A percentile compares a stretch with the other conserved stretches of the same genome.
phyloP scores from a whole-genome alignment of 768 basidiomycete species.

The Gloeophyllum trabeum region DNA sequence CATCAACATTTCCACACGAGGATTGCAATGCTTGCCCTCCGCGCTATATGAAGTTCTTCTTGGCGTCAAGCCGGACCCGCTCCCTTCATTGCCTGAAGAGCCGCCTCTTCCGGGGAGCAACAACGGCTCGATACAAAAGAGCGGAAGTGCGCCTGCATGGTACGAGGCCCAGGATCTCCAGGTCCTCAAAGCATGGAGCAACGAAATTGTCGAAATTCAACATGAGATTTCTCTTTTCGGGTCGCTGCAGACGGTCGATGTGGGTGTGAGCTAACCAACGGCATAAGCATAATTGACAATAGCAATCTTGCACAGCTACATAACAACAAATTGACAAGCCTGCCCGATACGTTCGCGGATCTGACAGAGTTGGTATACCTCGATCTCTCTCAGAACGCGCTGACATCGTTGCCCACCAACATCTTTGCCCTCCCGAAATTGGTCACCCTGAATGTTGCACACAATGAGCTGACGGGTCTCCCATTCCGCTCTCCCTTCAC shows the following conservation, averaged over 20 bases:
- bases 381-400: conserved; percentile 65
- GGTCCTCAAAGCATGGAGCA: conserved; percentile 69
- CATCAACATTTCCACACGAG: conserved; percentile 67
- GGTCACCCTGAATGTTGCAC: conserved; percentile 54
- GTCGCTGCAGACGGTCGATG: conserved; percentile 70
- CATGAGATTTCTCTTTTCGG: conserved; percentile 80
- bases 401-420: conserved; percentile 50
- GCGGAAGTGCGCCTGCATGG: conserved; percentile 52
- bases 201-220: conserved; percentile 70
- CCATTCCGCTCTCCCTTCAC: conserved; percentile 53
- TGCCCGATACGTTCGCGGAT: conserved; percentile 62
- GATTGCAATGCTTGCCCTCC: conserved; percentile 62
- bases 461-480: conserved; percentile 51
- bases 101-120: conserved; percentile 30
- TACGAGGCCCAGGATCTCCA: conserved; percentile 75
- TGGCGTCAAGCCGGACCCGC: conserved; percentile 57
- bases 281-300: too few species aligned
- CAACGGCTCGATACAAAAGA: too few species aligned
- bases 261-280: conserved; percentile 25
- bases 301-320: conserved; percentile 42
- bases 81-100: conserved; percentile 54
- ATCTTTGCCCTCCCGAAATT: conserved; percentile 63
- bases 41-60: conserved; percentile 75
- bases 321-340: conserved; percentile 50
- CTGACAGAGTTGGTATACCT: conserved; percentile 52